phyloP scores from a whole-genome alignment of 2,329 filamentous ascomycete genomes.

The Penicillium sp. region DNA sequence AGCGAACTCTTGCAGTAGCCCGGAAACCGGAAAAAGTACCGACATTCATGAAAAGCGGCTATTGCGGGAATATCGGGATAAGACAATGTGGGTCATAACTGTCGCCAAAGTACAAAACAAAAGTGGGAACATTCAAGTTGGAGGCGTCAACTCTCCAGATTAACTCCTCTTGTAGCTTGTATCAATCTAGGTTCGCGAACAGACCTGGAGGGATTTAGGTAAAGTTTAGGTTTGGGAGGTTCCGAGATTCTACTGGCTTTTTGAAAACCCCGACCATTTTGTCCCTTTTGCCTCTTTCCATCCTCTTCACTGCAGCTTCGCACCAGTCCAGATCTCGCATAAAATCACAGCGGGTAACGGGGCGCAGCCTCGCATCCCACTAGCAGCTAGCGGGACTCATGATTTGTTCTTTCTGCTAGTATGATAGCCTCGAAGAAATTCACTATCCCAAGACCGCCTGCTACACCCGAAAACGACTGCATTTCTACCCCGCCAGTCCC shows the following conservation, averaged over 20 bases:
- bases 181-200: slow-evolving; percentile 10
- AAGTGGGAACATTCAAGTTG: background rate
- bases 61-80: background rate
- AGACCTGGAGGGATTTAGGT: background rate
- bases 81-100: background rate
- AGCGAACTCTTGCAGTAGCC: background rate
- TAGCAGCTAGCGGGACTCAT: slow-evolving; percentile 19
- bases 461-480: background rate
- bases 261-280: background rate
- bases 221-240: slow-evolving; percentile 2
- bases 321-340: background rate
- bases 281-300: background rate
- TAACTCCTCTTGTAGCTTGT: slow-evolving; percentile 18
- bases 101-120: background rate
- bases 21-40: background rate
- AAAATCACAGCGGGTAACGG: background rate
- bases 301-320: background rate
- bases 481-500: slow-evolving; percentile 15
- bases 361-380: slow-evolving; percentile 15
- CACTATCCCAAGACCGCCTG: slow-evolving; percentile 3
- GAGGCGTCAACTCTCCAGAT: background rate
- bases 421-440: slow-evolving; percentile 17
- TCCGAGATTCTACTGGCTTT: background rate
- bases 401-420: slow-evolving; percentile 16
- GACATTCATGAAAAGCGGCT: background rate